Evolutionary conservation across 495 filamentous ascomycete species (phyloP), one percentile per base, ranked within the genome.

Genomic region (Tuber umbilicatum): DNA sequence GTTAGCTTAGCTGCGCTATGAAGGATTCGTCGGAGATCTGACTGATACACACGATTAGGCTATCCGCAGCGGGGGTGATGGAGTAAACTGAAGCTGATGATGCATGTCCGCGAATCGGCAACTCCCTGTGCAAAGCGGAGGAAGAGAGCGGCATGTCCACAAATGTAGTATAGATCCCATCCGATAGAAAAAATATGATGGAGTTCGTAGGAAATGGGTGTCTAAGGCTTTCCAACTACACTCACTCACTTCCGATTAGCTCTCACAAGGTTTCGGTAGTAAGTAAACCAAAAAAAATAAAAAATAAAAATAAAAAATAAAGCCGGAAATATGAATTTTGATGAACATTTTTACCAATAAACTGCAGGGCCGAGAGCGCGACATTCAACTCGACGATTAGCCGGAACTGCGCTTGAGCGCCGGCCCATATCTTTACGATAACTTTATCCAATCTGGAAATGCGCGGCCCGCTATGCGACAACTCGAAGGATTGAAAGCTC

Each of bases 401-500:
- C 43, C 84, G 83, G 85, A 91, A 97, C 2, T 86, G 85, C 1
- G 85, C 82, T 67, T 87, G 84, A 3, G 84, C 87, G 81, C 90
- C 92, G 7, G 89, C 87, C 94, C 94, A 99, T 47, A 97, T 81
- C 78, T 88, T 92, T 41, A 99, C 81, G 0, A 86, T 89, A 67
- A 94, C 81, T 41, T 85, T 83, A 64, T 92, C 88, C 40, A 85
- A 83, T 70, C 93, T 86, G 5, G 91, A 91, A 35, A 94, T 85
- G 9, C 82, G 82, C 17, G 92, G 88, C 0, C 89, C 90, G 72
- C 88, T 91, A 27, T 86, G 83, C 64, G 89, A 87, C 23, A 97
- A 86, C 75, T 98, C 93, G 83, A 98, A 96, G 74, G 90, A 89
- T 60, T 90, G 89, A 82, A 97, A 99, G 80, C 89, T 92, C 60